Base-by-base conservation (phyloP, 345 rosid genomes). In the Bruguiera gymnorhiza region DNA sequence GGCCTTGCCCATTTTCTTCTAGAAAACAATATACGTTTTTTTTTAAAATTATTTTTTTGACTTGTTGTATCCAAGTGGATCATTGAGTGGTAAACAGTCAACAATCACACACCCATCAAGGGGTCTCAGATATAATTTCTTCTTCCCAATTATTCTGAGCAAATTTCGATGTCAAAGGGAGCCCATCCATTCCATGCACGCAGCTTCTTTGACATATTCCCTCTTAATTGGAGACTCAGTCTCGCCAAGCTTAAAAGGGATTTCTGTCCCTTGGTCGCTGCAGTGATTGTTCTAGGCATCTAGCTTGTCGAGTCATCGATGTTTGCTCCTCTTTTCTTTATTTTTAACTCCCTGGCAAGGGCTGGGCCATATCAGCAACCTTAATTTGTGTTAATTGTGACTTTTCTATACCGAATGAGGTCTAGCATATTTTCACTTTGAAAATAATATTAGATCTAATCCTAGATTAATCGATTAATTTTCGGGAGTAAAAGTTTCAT, bases 231-330 rank as follows among this genome's bases (percentile, higher is more conserved):
- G 65, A 31, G 60, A 76, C 70, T 46, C 27, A 39, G 63, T 71
- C 81, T 83, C 79, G 79, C 81, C 81, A 77, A 63, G 79, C 71
- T 62, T 82, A 79, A 76, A 75, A 69, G 73, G 52, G 79, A 82
- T 76, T 68, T 66, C 54, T 53, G 16, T 61, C 27, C 39, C 50
- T 36, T 21, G 36, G 23, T 67, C 31, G 57, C 57, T 37, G 7
- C 20, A 56, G 43, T 46, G 50, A 34, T 60, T 57, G 48, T 60
- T 29, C 48, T 15, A 36, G 16, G 73, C 60, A 55, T 26, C 57
- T 54, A 19, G 50, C 61, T 56, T 27, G 52, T 65, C 39, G 19
- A 54, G 52, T 26, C 55, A 60, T 30, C n/a, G 5, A 30, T 6
- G 23, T 20, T 9, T 19, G 2, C 53, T 23, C 3, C 43, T 37